Percentiles rank a stretch among this genome's conserved stretches.
phyloP scores from a whole-genome alignment of 1,284 basidiomycete species.

The Crepidotus sp. region DNA sequence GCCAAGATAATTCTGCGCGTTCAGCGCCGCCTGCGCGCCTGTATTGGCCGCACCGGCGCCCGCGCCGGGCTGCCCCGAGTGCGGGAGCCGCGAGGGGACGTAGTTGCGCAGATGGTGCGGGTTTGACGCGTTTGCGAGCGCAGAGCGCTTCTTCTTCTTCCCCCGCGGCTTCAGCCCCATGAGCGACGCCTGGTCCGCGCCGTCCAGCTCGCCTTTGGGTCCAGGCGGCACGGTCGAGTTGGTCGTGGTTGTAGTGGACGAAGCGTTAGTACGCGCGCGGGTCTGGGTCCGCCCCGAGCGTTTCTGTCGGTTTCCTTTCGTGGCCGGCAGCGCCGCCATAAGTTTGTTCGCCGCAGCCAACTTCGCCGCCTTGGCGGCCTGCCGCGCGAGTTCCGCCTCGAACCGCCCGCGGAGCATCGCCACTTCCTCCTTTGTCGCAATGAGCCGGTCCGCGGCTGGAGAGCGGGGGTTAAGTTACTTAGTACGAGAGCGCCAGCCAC shows the following conservation, averaged over 20 bases:
- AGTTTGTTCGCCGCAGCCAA: slow-evolving; percentile 31
- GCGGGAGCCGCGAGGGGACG: slow-evolving; percentile 68
- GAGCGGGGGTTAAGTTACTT: slow-evolving; percentile 8
- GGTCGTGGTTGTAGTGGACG: slow-evolving; percentile 5
- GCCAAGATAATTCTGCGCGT: slow-evolving; percentile 35
- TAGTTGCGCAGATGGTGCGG: slow-evolving; percentile 87
- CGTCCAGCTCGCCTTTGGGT: background rate
- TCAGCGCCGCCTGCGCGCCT: slow-evolving; percentile 24
- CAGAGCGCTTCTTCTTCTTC: slow-evolving; percentile 86
- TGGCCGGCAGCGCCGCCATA: slow-evolving; percentile 16
- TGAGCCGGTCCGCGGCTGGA: slow-evolving; percentile 62
- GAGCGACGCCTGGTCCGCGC: slow-evolving; percentile 26
- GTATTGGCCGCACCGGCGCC: slow-evolving; percentile 26
- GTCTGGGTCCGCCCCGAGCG: slow-evolving; percentile 10
- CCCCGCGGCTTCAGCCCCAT: slow-evolving; percentile 22
- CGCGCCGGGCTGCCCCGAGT: slow-evolving; percentile 37
- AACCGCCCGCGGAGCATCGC: slow-evolving; percentile 54
- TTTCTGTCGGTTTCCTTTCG: slow-evolving; percentile 12
- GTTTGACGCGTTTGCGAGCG: slow-evolving; percentile 79
- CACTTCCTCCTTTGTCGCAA: slow-evolving; percentile 60
- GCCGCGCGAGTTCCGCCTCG: slow-evolving; percentile 60
- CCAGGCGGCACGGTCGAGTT: slow-evolving; percentile 1
- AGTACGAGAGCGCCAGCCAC: slow-evolving; percentile 20
- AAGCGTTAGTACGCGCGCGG: slow-evolving; percentile 1
- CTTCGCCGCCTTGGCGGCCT: slow-evolving; percentile 52